Evolutionary conservation across 306 rosid species (phyloP).

Genomic region (Fragaria vesca): DNA sequence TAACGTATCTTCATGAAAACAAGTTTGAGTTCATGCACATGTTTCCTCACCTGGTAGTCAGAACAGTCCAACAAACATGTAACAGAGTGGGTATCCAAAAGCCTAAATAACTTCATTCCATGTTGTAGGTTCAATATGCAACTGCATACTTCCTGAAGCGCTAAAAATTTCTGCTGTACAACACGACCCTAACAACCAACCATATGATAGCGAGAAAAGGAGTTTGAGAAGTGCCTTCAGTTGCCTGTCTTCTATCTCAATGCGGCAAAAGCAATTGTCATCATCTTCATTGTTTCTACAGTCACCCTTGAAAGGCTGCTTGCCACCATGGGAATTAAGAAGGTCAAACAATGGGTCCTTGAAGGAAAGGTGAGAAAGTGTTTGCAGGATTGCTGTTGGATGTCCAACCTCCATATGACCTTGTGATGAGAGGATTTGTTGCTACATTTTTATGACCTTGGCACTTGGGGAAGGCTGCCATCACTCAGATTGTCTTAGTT

Average conservation of each 20-base stretch:
- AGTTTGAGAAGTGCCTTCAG: conserved; percentile 62
- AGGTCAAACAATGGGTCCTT: conserved; percentile 70
- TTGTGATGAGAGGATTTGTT: conserved; percentile 15
- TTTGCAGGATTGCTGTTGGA: conserved; percentile 13
- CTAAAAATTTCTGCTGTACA: conserved; percentile 67
- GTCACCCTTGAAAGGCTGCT: conserved; percentile 86
- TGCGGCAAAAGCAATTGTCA: conserved; percentile 89
- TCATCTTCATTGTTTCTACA: conserved; percentile 80
- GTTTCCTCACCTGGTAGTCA: background rate
- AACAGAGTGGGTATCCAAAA: background rate
- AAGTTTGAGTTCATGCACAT: background rate
- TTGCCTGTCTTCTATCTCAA: conserved; percentile 82
- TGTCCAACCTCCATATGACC: conserved; percentile 16
- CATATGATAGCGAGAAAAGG: conserved; percentile 67
- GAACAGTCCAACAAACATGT: background rate
- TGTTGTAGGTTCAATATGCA: conserved; percentile 74
- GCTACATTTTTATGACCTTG: conserved; percentile 7
- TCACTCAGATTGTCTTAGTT: conserved; percentile 11
- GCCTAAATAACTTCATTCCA: conserved; percentile 3
- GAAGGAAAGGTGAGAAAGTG: conserved; percentile 66
- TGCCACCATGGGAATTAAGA: conserved; percentile 77
- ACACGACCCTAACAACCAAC: conserved; percentile 64
- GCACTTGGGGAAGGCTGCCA: conserved; percentile 16
- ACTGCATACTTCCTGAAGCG: conserved; percentile 82
- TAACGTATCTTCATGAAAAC: background rate